These are phyloP conservation scores for Fennellomyces sp. DNA, from an alignment of 371 early-diverging fungal species.

Conservation along the genomic window DNA sequence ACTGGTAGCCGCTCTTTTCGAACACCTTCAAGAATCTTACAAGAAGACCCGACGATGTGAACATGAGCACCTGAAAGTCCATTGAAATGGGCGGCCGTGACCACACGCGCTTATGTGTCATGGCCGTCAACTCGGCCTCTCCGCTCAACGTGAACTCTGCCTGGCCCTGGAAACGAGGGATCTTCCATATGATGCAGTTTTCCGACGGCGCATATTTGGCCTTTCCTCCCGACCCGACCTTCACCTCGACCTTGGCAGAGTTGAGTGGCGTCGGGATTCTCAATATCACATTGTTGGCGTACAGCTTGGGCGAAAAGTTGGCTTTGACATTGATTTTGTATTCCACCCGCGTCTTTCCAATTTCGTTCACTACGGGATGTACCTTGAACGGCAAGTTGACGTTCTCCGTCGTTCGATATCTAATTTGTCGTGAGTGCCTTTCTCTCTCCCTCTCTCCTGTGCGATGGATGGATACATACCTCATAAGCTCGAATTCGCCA, in stretches of 20 bases:
- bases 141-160: constrained; percentile 75
- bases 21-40: constrained; percentile 91
- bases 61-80: constrained; percentile 86
- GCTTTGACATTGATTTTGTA: constrained; percentile 79
- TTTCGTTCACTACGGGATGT: constrained; percentile 82
- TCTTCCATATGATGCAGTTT: constrained; percentile 91
- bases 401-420: constrained; percentile 88
- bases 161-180: constrained; percentile 83
- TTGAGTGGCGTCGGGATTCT: constrained; percentile 87
- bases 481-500: constrained; percentile 95
- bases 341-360: constrained; percentile 77
- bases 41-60: constrained; percentile 86
- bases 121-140: constrained; percentile 74
- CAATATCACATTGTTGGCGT: constrained; percentile 81
- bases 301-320: constrained; percentile 76
- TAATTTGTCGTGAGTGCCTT: too few species aligned
- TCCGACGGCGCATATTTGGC: constrained; percentile 88
- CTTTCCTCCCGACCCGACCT: constrained; percentile 73
- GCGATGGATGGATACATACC: constrained; percentile 36
- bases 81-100: constrained; percentile 89
- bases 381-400: constrained; percentile 86
- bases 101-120: constrained; percentile 84
- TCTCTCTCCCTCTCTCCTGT: too few species aligned
- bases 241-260: constrained; percentile 72
- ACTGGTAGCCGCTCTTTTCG: constrained; percentile 88